Evolutionary conservation across 2,329 filamentous ascomycete species (phyloP), one percentile per base, ranked within the genome.

Genomic region (Xylariaceae sp.): DNA sequence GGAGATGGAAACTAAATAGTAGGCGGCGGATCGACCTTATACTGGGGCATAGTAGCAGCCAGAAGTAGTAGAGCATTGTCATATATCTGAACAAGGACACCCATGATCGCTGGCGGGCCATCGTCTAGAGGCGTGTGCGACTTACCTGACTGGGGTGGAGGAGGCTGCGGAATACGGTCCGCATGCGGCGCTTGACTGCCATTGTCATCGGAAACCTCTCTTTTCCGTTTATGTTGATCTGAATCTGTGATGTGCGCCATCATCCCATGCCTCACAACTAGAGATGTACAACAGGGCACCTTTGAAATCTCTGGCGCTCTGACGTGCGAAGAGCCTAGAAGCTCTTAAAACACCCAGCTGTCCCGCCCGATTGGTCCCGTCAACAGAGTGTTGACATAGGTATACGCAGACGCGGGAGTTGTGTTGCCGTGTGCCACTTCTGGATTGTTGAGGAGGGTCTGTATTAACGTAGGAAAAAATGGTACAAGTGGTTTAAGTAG

Each of bases 201-300:
- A 61, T 65, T 72, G 66, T 81, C 78, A 64, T 80, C 77, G 54
- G 71, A 65, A 52, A 67, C 63, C 59, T 78, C 77, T 63, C 78
- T 77, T 67, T 80, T 81, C 61, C 79, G 76, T 71, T 81, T 81
- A 68, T 75, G 73, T 61, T 73, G 68, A 52, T 79, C 75, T 51
- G 68, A 60, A 29, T 76, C 76, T 59, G 71, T 67, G 65, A 68
- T 72, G 68, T 77, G 75, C 63, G 76, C 74, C 77, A 79, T 79
- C 52, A 55, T 65, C 57, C 57, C 57, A 64, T 64, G 53, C 61
- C 59, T 65, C 64, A 64, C 56, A 48, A 44, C 47, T 50, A 60
- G 32, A 54, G 50, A 61, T 59, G 59, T 61, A 58, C 54, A 56
- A n/a, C n/a, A n/a, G n/a, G 54, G 52, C 41, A 40, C 44, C 37